A percentile compares a stretch with the other conserved stretches of the same genome.
Conservation (phyloP, 257 asterid species). For the Euphrasia confusa region DNA sequence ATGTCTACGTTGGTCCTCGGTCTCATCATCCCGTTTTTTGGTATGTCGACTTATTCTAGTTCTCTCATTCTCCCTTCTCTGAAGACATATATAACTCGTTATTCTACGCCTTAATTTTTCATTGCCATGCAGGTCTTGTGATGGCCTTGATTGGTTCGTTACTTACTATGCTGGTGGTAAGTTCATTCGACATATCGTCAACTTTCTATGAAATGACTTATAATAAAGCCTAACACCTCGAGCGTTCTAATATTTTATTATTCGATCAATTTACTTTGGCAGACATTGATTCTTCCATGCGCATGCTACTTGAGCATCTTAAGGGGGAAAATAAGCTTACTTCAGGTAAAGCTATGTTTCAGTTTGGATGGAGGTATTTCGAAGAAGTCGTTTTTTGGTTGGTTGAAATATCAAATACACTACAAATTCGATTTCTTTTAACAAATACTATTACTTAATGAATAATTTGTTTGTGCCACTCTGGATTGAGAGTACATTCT, state of each 20-base stretch:
- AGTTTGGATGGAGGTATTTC: too few species aligned
- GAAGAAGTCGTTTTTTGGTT: too few species aligned
- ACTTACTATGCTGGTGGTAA: slow-evolving; percentile 90
- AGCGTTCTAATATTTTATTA: background rate
- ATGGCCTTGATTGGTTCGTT: slow-evolving; percentile 86
- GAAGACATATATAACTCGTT: background rate
- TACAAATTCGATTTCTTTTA: too few species aligned
- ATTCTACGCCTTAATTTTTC: background rate
- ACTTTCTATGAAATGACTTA: background rate
- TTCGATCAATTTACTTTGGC: slow-evolving; percentile 12
- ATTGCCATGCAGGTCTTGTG: slow-evolving; percentile 52
- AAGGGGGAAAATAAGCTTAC: slow-evolving; percentile 43
- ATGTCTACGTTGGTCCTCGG: slow-evolving; percentile 74
- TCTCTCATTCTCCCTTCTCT: background rate
- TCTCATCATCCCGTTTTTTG: slow-evolving; percentile 76
- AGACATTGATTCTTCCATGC: slow-evolving; percentile 90
- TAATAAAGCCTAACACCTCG: background rate
- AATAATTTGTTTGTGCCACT: background rate
- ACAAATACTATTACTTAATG: too few species aligned
- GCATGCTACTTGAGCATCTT: slow-evolving; percentile 84
- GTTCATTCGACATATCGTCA: slow-evolving; percentile 14
- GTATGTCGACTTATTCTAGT: slow-evolving; percentile 28
- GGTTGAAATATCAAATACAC: too few species aligned
- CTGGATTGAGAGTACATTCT: background rate
- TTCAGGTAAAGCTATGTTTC: slow-evolving; percentile 47